Evolutionary conservation across 768 basidiomycete genomes (phyloP).

Genomic region (Suillus alpinus): DNA sequence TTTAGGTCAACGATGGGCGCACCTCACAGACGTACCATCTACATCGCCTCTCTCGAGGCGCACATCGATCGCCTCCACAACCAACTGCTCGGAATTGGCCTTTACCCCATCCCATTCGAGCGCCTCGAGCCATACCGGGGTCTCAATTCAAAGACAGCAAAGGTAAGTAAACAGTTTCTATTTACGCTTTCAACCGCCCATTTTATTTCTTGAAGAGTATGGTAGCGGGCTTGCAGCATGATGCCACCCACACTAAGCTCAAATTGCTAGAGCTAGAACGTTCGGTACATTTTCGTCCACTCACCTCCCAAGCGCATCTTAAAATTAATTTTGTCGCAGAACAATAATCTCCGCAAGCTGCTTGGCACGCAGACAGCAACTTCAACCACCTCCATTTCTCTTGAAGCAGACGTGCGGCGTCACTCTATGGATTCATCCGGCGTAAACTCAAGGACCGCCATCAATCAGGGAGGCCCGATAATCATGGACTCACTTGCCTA

Average conservation of each 20-base stretch:
- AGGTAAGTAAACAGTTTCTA: conserved; percentile 39
- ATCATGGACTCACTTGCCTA: not conserved
- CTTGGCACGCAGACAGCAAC: conserved; percentile 25
- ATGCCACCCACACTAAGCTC: conserved; percentile 54
- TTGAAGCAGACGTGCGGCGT: conserved; percentile 33
- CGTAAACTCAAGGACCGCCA: conserved; percentile 18
- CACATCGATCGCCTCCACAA: conserved; percentile 69
- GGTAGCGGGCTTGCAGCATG: conserved; percentile 69
- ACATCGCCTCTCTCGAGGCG: conserved; percentile 68
- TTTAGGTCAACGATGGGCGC: conserved; percentile 62
- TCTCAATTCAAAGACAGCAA: conserved; percentile 74
- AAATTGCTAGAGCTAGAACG: conserved; percentile 69
- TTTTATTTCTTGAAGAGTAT: conserved; percentile 50
- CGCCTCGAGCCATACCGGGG: conserved; percentile 64
- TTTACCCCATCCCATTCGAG: conserved; percentile 54
- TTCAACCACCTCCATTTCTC: conserved; percentile 21
- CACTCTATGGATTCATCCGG: conserved; percentile 30
- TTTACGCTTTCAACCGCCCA: not conserved
- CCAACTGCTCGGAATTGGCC: conserved; percentile 50
- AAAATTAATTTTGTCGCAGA: conserved; percentile 13
- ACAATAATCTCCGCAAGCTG: conserved; percentile 31
- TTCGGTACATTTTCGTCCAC: conserved; percentile 44
- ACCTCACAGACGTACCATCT: conserved; percentile 66
- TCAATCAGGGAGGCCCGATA: not conserved
- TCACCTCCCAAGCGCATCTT: not conserved